A percentile compares a stretch with the other conserved stretches of the same genome.
phyloP scores from a whole-genome alignment of 257 asterid genomes.

The Ilex asprella region DNA sequence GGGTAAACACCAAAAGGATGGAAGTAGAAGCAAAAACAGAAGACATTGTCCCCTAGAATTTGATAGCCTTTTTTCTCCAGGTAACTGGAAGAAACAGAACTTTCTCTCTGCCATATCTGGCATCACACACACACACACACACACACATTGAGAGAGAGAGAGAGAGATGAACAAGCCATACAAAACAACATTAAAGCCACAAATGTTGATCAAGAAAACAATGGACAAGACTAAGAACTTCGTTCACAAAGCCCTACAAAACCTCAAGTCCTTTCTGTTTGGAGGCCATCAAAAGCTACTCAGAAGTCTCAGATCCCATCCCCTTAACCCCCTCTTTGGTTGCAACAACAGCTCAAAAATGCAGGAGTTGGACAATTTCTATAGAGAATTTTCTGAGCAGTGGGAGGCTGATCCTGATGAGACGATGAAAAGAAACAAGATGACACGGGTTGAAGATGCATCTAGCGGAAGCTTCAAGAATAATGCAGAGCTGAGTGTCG shows the following conservation, averaged over 20 bases:
- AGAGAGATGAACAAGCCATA: slow-evolving; percentile 27
- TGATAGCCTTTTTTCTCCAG: background rate
- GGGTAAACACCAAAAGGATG: no score
- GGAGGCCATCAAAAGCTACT: slow-evolving; percentile 38
- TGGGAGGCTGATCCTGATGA: slow-evolving; percentile 21
- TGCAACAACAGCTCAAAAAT: slow-evolving; percentile 18
- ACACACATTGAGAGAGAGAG: slow-evolving; percentile 11
- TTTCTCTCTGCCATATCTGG: slow-evolving; percentile 10
- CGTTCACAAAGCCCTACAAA: slow-evolving; percentile 32
- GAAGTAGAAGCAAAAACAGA: no score
- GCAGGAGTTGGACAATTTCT: slow-evolving; percentile 33
- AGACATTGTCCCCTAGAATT: no score
- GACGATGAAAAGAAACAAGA: slow-evolving; percentile 19
- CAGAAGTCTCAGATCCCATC: slow-evolving; percentile 22
- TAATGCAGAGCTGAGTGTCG: slow-evolving; percentile 19
- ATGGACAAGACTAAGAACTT: slow-evolving; percentile 43
- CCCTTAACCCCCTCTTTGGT: slow-evolving; percentile 19
- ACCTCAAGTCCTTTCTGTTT: slow-evolving; percentile 39
- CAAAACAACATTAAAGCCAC: slow-evolving; percentile 27
- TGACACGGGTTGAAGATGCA: background rate
- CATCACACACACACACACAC: background rate
- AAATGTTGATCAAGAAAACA: slow-evolving; percentile 46
- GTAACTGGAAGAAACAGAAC: background rate
- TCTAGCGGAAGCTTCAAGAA: slow-evolving; percentile 25
- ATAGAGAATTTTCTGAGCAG: slow-evolving; percentile 29